These are phyloP conservation scores for Coniochaeta pulveracea DNA, from an alignment of 2,329 filamentous ascomycete genomes.

Conservation along the genomic window DNA sequence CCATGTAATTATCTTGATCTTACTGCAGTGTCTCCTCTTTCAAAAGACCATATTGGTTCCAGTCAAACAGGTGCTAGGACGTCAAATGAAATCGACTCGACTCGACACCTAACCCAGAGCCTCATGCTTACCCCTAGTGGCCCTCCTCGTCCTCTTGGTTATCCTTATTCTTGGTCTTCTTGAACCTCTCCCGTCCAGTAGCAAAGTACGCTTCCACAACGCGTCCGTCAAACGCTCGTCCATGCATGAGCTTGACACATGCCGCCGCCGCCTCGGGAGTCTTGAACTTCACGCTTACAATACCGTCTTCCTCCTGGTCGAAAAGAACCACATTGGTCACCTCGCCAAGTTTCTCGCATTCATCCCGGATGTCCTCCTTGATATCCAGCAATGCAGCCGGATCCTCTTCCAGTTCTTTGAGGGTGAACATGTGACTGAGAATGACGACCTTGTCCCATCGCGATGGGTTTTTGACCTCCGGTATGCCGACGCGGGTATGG, in stretches of 20 bases:
- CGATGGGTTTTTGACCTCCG: conserved; percentile 33
- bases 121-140: neutral
- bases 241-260: conserved; percentile 68
- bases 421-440: conserved; percentile 86
- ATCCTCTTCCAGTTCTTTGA: conserved; percentile 76
- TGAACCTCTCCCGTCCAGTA: conserved; percentile 61
- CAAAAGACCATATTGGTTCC: no score
- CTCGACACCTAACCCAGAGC: neutral
- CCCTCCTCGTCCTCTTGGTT: conserved; percentile 33
- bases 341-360: conserved; percentile 74
- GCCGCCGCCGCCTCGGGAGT: conserved; percentile 58
- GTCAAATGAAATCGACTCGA: no score
- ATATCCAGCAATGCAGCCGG: conserved; percentile 76
- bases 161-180: conserved; percentile 50
- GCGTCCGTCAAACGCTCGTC: conserved; percentile 65
- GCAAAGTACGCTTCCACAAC: conserved; percentile 61
- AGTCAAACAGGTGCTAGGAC: no score
- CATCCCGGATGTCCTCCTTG: conserved; percentile 86
- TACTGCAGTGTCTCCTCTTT: no score
- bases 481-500: conserved; percentile 1
- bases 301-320: conserved; percentile 73
- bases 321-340: conserved; percentile 89
- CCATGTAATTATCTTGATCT: no score
- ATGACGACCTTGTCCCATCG: conserved; percentile 74
- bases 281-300: conserved; percentile 75